phyloP scores from a whole-genome alignment of 257 asterid species.

The Ocimum tenuiflorum region DNA sequence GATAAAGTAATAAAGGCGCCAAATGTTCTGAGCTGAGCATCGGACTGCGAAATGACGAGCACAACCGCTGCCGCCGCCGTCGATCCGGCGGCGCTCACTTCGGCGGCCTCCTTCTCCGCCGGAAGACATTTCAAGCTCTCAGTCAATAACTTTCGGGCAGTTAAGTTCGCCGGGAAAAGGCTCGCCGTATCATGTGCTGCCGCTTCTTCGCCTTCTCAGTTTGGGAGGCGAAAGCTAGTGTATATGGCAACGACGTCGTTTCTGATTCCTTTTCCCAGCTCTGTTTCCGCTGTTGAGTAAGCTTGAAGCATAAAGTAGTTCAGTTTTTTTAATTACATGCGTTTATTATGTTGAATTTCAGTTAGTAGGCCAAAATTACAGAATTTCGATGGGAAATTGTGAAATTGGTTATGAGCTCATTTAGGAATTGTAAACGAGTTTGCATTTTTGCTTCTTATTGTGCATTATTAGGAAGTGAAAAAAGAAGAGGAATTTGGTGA shows the following conservation, averaged over 20 bases:
- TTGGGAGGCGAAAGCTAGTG: slow-evolving; percentile 57
- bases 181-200: slow-evolving; percentile 23
- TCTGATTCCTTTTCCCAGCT: slow-evolving; percentile 33
- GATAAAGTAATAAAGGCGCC: background rate
- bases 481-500: background rate
- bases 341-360: background rate
- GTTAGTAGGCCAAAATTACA: background rate
- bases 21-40: background rate
- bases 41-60: slow-evolving; percentile 32
- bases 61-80: slow-evolving; percentile 25
- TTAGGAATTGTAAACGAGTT: background rate
- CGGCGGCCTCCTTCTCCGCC: slow-evolving; percentile 18
- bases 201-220: slow-evolving; percentile 25
- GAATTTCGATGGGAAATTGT: background rate
- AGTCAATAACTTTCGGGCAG: slow-evolving; percentile 8
- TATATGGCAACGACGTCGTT: slow-evolving; percentile 45
- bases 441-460: background rate
- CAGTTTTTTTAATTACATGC: background rate
- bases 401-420: background rate
- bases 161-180: slow-evolving; percentile 27
- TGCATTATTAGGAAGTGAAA: background rate
- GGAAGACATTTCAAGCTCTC: slow-evolving; percentile 21
- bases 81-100: slow-evolving; percentile 26
- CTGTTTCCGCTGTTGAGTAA: slow-evolving; percentile 43
- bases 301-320: slow-evolving; percentile 11